Conservation (phyloP, 2,329 filamentous ascomycete genomes). For the Fusarium beomiforme region DNA sequence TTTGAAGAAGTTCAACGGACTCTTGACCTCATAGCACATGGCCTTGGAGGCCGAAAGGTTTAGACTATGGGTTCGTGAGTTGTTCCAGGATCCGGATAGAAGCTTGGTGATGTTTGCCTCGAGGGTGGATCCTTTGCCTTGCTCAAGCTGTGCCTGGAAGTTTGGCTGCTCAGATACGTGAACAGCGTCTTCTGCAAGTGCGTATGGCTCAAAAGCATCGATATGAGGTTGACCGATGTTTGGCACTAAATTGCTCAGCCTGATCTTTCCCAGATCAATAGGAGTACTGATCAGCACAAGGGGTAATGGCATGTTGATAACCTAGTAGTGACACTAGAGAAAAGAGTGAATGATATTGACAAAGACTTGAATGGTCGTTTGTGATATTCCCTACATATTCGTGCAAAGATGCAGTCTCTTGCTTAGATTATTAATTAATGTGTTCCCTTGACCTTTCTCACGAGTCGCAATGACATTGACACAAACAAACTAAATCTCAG, state of each 20-base stretch:
- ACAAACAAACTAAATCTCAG: no score
- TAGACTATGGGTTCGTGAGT: accelerated
- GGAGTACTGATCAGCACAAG: background rate
- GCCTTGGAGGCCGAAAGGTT: background rate
- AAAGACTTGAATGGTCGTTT: no score
- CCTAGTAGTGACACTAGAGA: no score
- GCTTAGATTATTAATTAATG: no score
- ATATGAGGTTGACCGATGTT: background rate
- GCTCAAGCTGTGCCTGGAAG: background rate
- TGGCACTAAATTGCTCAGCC: background rate
- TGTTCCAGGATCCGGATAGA: accelerated
- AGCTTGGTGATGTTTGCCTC: accelerated
- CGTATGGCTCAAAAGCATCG: background rate
- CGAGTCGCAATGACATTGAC: no score
- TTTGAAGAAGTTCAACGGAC: background rate
- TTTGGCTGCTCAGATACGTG: background rate
- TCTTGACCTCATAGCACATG: background rate
- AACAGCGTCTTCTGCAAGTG: accelerated
- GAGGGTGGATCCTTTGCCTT: accelerated
- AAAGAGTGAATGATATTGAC: no score
- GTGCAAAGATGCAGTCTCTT: no score
- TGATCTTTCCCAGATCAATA: background rate
- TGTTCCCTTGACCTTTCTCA: no score
- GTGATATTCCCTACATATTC: no score
- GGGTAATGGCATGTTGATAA: background rate